A percentile compares a stretch with the other conserved stretches of the same genome.
Evolutionary conservation across 140 eudicot genomes (phyloP).

Genomic region (Senecio squalidus): DNA sequence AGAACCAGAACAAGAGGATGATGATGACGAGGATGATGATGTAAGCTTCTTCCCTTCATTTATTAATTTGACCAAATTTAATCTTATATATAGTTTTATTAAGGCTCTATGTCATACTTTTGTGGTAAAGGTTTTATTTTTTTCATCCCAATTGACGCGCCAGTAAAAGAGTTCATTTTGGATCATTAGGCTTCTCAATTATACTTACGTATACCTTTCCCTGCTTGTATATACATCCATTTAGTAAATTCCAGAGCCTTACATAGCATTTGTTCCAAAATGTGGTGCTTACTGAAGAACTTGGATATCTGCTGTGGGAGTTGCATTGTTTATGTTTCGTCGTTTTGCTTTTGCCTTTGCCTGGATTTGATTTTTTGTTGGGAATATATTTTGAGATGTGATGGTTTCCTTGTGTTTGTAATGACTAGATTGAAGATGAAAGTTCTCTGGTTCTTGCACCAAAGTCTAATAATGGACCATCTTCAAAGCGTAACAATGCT

Average conservation of each 20-base stretch:
- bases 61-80: background rate
- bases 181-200: background rate
- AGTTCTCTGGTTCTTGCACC: conserved; percentile 88
- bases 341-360: background rate
- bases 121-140: background rate
- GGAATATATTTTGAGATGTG: background rate
- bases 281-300: background rate
- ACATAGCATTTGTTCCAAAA: no score
- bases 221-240: background rate
- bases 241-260: background rate
- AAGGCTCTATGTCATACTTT: background rate
- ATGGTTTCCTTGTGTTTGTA: background rate
- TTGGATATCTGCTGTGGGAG: background rate
- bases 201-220: background rate
- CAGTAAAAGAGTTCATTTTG: background rate
- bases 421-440: conserved; percentile 61
- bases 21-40: conserved; percentile 69
- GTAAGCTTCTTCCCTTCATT: conserved; percentile 33
- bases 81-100: background rate
- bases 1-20: conserved; percentile 83
- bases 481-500: conserved; percentile 40
- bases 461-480: conserved; percentile 37
- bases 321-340: background rate
- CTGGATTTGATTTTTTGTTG: background rate
- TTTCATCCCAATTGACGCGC: background rate